Evolutionary conservation across 176 grass and related monocot genomes (phyloP), one percentile per base, ranked within the genome.

Genomic region (Tuctoria greenei): DNA sequence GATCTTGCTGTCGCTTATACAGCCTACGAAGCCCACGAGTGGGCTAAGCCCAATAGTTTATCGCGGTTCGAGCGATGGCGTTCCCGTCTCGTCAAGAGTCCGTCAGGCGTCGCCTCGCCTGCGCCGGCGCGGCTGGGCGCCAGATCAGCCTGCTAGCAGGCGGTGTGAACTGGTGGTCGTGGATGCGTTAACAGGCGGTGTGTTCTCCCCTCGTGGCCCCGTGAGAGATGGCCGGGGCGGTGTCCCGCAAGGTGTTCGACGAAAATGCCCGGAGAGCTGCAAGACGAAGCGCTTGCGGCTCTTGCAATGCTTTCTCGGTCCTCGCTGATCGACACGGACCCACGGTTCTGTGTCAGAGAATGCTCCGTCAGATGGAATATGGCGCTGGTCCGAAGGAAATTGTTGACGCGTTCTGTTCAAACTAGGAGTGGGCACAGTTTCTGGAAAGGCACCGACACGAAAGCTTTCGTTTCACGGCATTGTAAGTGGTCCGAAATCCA

Each of bases 161-260:
- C 34, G 13, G 4, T 40, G 11, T 20, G 51, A 14, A 18, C 7
- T 9, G 43, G 15, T 5, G 6, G 34, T 21, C 8, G 31, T 11
- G 21, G 64, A 42, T 67, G 4, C 47, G 26, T 4, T 41, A 51
- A 5, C 10, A 14, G 10, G 31, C 18, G 10, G 5, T 12, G 5
- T 45, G 20, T 42, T 28, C 3, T 24, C 25, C 54, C 0, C 49
- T 0, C 1, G 31, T 10, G 34, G 45, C 0, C 4, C 23, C 17
- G 5, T 5, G 2, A 10, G 54, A 36, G 2, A 18, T 56, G 6
- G 66, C 55, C 10, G 14, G 13, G 20, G 14, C 13, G 6, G 11
- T 63, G 74, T n/a, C 18, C 16, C 43, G 20, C 0, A 5, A 3
- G 44, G 11, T 83, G 46, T 58, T 88, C 69, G 69, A 83, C 37